Conservation (phyloP, 495 filamentous ascomycete genomes). For the Trichoderma asperelloides region DNA sequence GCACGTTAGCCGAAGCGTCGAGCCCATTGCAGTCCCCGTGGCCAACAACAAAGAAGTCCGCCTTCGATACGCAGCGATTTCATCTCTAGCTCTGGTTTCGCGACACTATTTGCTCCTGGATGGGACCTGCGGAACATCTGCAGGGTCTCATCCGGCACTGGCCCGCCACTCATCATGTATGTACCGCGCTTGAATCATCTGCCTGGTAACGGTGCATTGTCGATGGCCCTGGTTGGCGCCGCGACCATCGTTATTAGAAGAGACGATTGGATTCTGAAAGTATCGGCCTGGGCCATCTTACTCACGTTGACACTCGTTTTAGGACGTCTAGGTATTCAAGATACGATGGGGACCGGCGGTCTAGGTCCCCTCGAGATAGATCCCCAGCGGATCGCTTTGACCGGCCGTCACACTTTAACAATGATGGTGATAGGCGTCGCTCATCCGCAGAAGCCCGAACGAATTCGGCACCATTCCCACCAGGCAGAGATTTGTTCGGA, state of each 20-base stretch:
- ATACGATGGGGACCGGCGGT: conserved; percentile 41
- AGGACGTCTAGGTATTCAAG: conserved; percentile 39
- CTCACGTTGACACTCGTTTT: neutral
- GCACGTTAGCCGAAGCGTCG: neutral
- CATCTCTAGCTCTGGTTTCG: neutral
- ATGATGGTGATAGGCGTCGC: conserved; percentile 38
- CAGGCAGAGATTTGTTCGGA: conserved; percentile 41
- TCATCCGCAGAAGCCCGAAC: conserved; percentile 40
- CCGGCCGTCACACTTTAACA: conserved; percentile 33
- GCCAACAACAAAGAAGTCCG: neutral
- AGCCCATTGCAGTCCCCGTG: neutral
- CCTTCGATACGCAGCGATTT: neutral
- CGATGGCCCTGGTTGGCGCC: neutral
- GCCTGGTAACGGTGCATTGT: too few species aligned
- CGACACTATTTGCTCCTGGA: neutral
- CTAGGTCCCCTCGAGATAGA: conserved; percentile 47
- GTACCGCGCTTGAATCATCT: conserved; percentile 7
- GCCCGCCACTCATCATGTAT: neutral
- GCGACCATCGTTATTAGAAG: neutral
- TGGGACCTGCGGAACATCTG: neutral
- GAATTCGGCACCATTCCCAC: conserved; percentile 37
- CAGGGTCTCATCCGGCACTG: conserved; percentile 1
- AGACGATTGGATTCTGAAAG: neutral
- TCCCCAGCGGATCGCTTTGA: conserved; percentile 45
- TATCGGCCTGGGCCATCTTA: neutral